phyloP scores from a whole-genome alignment of 768 basidiomycete genomes.

The Lactarius hengduanensis region DNA sequence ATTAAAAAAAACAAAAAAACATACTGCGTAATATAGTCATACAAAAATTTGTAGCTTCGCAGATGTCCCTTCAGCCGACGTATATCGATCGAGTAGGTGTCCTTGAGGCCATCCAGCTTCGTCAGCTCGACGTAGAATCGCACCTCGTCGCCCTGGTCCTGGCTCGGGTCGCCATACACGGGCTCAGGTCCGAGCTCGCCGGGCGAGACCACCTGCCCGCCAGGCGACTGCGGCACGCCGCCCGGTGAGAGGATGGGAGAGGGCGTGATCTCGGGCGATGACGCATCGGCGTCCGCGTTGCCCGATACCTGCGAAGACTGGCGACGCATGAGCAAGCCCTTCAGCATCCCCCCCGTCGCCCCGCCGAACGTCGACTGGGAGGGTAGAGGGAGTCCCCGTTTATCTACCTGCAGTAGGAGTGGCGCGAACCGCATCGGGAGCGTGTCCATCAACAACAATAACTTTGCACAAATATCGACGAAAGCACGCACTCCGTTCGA shows the following conservation, averaged over 20 bases:
- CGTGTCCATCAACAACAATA: slow-evolving; percentile 5
- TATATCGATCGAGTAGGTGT: slow-evolving; percentile 90
- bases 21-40: slow-evolving; percentile 83
- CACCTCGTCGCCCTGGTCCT: slow-evolving; percentile 94
- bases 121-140: slow-evolving; percentile 95
- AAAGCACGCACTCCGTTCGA: slow-evolving; percentile 73
- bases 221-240: slow-evolving; percentile 17
- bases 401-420: slow-evolving; percentile 64
- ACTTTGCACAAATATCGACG: background rate
- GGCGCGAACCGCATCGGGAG: background rate
- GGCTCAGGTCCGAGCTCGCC: slow-evolving; percentile 47
- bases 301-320: slow-evolving; percentile 80
- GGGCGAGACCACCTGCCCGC: slow-evolving; percentile 25
- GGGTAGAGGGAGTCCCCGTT: slow-evolving; percentile 82
- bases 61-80: slow-evolving; percentile 89
- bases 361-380: slow-evolving; percentile 67
- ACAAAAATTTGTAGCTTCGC: slow-evolving; percentile 89
- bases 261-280: slow-evolving; percentile 30
- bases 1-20: slow-evolving; percentile 37
- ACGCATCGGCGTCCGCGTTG: slow-evolving; percentile 30
- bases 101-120: slow-evolving; percentile 81
- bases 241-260: slow-evolving; percentile 14
- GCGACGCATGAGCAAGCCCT: slow-evolving; percentile 84
- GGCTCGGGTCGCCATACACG: slow-evolving; percentile 73
- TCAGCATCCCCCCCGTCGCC: slow-evolving; percentile 71